These are phyloP conservation scores for Paramecium tetraurelia DNA, from an alignment of 73 alveolate genomes.

Conservation along the genomic window DNA sequence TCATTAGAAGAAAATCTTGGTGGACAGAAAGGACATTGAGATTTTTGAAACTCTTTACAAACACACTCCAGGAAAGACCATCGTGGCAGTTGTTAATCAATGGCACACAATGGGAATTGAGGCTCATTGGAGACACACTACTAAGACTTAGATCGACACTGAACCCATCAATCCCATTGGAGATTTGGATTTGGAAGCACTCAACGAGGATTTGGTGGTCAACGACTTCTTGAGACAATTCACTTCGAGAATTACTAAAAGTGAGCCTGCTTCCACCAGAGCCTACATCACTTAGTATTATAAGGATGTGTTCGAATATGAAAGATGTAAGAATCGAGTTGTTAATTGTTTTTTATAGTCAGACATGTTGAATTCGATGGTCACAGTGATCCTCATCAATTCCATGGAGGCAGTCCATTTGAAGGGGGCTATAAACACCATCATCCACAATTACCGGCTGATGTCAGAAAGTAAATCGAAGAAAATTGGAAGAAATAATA, in stretches of 20 bases:
- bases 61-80: conserved; percentile 69
- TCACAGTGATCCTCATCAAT: conserved; percentile 59
- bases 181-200: conserved; percentile 74
- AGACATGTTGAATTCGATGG: conserved; percentile 53
- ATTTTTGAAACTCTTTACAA: conserved; percentile 70
- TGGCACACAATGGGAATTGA: conserved; percentile 89
- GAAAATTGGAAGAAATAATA: conserved; percentile 21
- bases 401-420: conserved; percentile 60
- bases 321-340: conserved; percentile 26
- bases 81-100: conserved; percentile 85
- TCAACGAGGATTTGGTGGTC: conserved; percentile 45
- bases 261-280: conserved; percentile 62
- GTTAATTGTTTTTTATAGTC: conserved; percentile 1
- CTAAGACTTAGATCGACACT: conserved; percentile 47
- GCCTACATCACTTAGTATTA: conserved; percentile 46
- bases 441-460: conserved; percentile 52
- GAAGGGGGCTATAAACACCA: conserved; percentile 57
- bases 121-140: conserved; percentile 73
- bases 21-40: conserved; percentile 79
- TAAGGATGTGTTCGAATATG: conserved; percentile 57
- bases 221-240: conserved; percentile 56
- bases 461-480: conserved; percentile 29
- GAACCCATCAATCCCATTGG: conserved; percentile 86
- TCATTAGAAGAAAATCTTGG: conserved; percentile 70
- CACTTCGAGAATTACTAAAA: conserved; percentile 53